Conservation (phyloP, 1,139 yeast species). For the Arxiozyma slooffiae region DNA sequence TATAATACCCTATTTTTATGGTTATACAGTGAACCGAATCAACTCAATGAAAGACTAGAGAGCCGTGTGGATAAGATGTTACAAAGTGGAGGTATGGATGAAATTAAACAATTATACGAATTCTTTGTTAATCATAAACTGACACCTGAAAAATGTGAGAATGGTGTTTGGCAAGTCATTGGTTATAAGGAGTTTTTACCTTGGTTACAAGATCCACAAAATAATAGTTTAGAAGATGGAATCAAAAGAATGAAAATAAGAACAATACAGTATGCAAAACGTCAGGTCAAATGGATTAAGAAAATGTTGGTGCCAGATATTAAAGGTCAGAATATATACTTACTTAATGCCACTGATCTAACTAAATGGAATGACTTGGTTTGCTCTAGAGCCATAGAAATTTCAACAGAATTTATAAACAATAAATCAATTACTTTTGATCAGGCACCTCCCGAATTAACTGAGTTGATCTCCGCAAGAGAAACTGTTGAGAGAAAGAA, state of each 20-base stretch:
- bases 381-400: conserved; percentile 41
- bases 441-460: conserved; percentile 40
- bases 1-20: conserved; percentile 69
- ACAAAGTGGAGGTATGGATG: conserved; percentile 54
- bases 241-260: conserved; percentile 70
- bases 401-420: conserved; percentile 39
- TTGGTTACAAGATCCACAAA: conserved; percentile 40
- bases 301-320: conserved; percentile 60
- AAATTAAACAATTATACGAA: conserved; percentile 49
- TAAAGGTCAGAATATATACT: conserved; percentile 50
- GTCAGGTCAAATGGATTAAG: conserved; percentile 88
- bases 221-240: conserved; percentile 37
- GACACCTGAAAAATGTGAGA: conserved; percentile 40
- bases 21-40: conserved; percentile 64
- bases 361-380: conserved; percentile 51
- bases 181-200: conserved; percentile 92
- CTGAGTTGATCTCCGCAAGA: conserved; percentile 29
- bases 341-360: conserved; percentile 72
- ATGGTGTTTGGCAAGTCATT: conserved; percentile 90
- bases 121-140: conserved; percentile 30
- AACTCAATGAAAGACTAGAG: conserved; percentile 58
- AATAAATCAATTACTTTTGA: conserved; percentile 14
- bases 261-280: conserved; percentile 79
- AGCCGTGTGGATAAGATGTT: conserved; percentile 78
- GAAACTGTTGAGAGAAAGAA: conserved; percentile 14